A percentile compares a stretch with the other conserved stretches of the same genome.
phyloP scores from a whole-genome alignment of 1,284 basidiomycete species.

The Ceratobasidium sp. region DNA sequence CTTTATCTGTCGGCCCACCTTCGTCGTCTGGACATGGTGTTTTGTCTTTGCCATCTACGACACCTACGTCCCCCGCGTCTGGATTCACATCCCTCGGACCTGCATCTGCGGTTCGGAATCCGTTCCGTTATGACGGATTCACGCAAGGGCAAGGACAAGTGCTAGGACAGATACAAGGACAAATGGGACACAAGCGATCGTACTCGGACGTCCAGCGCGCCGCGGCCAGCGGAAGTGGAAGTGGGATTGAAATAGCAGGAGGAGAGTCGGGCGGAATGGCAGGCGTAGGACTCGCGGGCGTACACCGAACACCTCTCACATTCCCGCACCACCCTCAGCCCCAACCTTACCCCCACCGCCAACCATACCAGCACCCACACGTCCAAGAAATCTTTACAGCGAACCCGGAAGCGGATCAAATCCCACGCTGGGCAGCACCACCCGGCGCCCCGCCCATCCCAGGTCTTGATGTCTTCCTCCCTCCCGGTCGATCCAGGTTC shows the following conservation, averaged over 20 bases:
- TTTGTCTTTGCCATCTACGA: slow-evolving; percentile 1
- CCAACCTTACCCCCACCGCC: no score
- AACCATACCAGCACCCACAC: no score
- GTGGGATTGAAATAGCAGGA: neutral
- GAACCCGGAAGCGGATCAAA: neutral
- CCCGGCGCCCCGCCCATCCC: slow-evolving; percentile 31
- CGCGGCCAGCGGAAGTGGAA: neutral
- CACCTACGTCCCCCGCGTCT: slow-evolving; percentile 30
- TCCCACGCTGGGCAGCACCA: neutral
- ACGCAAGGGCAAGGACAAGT: no score
- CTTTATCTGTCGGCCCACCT: neutral
- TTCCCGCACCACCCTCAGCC: neutral
- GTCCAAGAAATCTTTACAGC: neutral
- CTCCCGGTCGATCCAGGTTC: neutral
- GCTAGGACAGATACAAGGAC: neutral
- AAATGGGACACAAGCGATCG: slow-evolving; percentile 8
- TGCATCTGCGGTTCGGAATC: slow-evolving; percentile 1
- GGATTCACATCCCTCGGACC: slow-evolving; percentile 35
- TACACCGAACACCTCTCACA: slow-evolving; percentile 9
- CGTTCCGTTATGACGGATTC: slow-evolving; percentile 24
- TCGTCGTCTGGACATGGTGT: slow-evolving; percentile 8
- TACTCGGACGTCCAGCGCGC: slow-evolving; percentile 33
- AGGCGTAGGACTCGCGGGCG: slow-evolving; percentile 10
- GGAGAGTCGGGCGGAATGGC: neutral
- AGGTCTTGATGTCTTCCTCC: slow-evolving; percentile 10